These are phyloP conservation scores for Fusarium sp. DNA, from an alignment of 2,329 filamentous ascomycete genomes.

Conservation along the genomic window DNA sequence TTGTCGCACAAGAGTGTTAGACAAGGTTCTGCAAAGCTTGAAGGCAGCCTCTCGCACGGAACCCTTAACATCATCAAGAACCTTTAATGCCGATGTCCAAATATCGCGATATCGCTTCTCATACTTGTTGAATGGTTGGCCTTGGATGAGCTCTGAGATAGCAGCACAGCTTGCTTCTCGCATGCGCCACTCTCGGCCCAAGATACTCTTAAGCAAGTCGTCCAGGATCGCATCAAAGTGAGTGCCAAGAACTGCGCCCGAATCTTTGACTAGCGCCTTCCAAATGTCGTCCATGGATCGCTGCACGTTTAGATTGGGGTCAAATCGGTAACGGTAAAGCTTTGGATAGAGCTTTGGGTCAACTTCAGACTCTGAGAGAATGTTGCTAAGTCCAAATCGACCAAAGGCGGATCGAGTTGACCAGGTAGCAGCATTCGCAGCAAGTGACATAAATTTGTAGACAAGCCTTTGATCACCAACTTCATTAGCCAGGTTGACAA, in stretches of 20 bases:
- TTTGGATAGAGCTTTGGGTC: constrained; percentile 97
- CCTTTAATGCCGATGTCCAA: constrained; percentile 86
- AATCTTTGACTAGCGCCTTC: constrained; percentile 93
- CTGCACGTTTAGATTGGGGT: constrained; percentile 92
- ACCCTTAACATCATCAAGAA: constrained; percentile 95
- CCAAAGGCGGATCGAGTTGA: constrained; percentile 96
- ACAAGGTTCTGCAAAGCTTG: constrained; percentile 83
- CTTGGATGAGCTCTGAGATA: constrained; percentile 86
- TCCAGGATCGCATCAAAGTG: constrained; percentile 91
- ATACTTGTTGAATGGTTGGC: constrained; percentile 78
- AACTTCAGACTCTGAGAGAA: constrained; percentile 85
- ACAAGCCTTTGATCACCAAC: constrained; percentile 96
- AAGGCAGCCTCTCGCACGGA: constrained; percentile 85
- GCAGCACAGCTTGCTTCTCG: constrained; percentile 92
- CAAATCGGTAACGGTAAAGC: constrained; percentile 92
- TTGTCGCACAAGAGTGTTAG: constrained; percentile 84
- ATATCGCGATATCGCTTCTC: constrained; percentile 86
- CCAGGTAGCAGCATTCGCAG: constrained; percentile 96
- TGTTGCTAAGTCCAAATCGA: constrained; percentile 88
- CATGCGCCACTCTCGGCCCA: constrained; percentile 93
- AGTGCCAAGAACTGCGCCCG: constrained; percentile 76
- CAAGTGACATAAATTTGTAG: constrained; percentile 98
- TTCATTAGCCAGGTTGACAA: constrained; percentile 93
- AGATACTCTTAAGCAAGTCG: constrained; percentile 84
- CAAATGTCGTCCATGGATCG: constrained; percentile 98